Conservation (phyloP, 2,329 filamentous ascomycete genomes). For the Penicillium expansum region DNA sequence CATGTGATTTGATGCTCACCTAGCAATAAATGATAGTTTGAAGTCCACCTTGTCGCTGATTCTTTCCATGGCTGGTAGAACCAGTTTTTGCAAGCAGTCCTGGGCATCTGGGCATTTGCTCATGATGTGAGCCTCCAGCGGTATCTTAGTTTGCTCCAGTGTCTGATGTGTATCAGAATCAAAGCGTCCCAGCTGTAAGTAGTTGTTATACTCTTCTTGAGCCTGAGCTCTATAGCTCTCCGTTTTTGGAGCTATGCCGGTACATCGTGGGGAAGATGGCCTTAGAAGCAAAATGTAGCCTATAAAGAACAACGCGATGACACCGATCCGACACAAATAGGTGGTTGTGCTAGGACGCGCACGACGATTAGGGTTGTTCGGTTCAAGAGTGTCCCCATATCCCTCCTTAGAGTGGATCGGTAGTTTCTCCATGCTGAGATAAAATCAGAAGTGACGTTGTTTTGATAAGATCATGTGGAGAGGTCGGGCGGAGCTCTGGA, state of each 20-base stretch:
- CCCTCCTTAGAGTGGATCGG: constrained; percentile 18
- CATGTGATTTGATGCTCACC: constrained; percentile 46
- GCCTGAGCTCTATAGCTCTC: background rate
- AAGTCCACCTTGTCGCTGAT: constrained; percentile 86
- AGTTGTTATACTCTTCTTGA: background rate
- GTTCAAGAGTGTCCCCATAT: background rate
- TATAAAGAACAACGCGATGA: constrained; percentile 13
- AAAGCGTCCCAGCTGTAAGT: background rate
- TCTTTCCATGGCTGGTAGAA: constrained; percentile 82
- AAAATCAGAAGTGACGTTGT: constrained; percentile 1
- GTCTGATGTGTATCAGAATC: background rate
- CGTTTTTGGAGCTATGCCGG: background rate
- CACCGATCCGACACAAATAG: constrained; percentile 11
- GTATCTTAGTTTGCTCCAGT: constrained; percentile 50
- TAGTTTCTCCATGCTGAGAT: constrained; percentile 20
- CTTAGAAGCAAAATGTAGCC: constrained; percentile 13
- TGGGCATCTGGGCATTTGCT: constrained; percentile 91
- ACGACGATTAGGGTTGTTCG: background rate
- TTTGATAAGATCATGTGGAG: constrained; percentile 10
- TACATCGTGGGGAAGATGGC: constrained; percentile 2
- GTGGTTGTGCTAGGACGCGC: constrained; percentile 1
- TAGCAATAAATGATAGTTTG: constrained; percentile 83
- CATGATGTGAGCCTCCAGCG: constrained; percentile 94
- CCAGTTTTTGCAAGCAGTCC: constrained; percentile 74
- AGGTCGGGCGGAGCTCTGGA: background rate